Conservation (phyloP, 208 protist species). For the Trypanosoma avium region DNA sequence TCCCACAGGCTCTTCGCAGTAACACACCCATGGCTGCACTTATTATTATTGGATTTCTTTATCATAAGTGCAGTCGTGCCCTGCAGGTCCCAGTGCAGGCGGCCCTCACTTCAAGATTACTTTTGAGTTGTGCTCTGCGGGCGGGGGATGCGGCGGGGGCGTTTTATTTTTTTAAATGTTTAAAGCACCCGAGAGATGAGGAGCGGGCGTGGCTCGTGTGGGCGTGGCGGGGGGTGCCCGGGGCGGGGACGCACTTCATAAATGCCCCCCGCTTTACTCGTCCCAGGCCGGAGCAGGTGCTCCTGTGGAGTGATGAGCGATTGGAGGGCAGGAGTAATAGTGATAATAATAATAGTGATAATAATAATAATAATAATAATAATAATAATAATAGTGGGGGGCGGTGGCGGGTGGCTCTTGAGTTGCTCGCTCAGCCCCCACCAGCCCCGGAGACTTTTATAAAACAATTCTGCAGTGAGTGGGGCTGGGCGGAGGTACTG, state of each 20-base stretch:
- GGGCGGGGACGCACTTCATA: conserved; percentile 34
- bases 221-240: conserved; percentile 30
- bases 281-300: conserved; percentile 47
- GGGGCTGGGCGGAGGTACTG: conserved; percentile 35
- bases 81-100: conserved; percentile 56
- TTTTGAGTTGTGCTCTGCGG: conserved; percentile 18
- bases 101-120: conserved; percentile 38
- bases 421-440: conserved; percentile 22
- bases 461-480: conserved; percentile 17
- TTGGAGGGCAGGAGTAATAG: too few species aligned
- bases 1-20: conserved; percentile 16
- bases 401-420: conserved; percentile 27
- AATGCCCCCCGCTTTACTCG: conserved; percentile 41
- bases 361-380: too few species aligned
- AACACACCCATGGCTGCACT: conserved; percentile 12
- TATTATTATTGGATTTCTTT: conserved; percentile 39
- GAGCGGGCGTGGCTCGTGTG: conserved; percentile 54
- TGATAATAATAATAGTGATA: too few species aligned
- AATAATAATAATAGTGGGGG: too few species aligned
- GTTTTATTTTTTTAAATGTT: conserved; percentile 51
- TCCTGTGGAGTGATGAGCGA: conserved; percentile 57
- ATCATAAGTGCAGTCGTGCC: conserved; percentile 30
- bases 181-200: conserved; percentile 42
- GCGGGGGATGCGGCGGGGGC: conserved; percentile 43
- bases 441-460: neutral